Conservation (phyloP, 345 rosid genomes). For the Turnera subulata region DNA sequence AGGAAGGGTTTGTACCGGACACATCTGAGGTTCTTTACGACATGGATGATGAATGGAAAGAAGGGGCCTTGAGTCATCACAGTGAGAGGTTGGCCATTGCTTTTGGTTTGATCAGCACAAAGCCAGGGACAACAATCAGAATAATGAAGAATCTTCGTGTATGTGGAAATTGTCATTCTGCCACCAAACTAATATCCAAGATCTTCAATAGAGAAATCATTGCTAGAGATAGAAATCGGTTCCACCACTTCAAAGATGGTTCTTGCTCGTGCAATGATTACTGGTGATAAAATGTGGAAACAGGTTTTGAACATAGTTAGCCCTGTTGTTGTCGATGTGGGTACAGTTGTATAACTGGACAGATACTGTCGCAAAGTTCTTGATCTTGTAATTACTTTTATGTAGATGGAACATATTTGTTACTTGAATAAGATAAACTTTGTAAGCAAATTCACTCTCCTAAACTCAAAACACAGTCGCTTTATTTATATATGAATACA, state of each 20-base stretch:
- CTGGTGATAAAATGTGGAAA: conserved; percentile 41
- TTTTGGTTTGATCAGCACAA: conserved; percentile 72
- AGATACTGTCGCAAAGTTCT: conserved; percentile 5
- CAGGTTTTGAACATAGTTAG: neutral
- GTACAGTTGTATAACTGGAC: neutral
- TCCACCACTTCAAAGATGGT: conserved; percentile 76
- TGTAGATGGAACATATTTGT: too few relatives aligned
- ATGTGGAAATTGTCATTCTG: conserved; percentile 68
- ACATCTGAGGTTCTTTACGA: conserved; percentile 66
- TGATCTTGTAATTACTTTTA: too few relatives aligned
- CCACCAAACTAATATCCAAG: conserved; percentile 67
- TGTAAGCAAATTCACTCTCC: too few relatives aligned
- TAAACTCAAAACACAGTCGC: conserved; percentile 7
- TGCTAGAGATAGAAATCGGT: conserved; percentile 72
- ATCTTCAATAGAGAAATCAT: conserved; percentile 71
- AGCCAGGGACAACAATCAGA: conserved; percentile 68
- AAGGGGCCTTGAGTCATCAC: conserved; percentile 64
- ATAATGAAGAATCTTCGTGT: conserved; percentile 80
- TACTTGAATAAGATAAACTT: too few relatives aligned
- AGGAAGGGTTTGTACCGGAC: conserved; percentile 59
- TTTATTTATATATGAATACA: conserved; percentile 17
- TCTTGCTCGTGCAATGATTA: conserved; percentile 70
- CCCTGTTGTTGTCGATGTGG: neutral
- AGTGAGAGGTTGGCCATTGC: conserved; percentile 80
- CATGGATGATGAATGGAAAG: conserved; percentile 76